phyloP scores from a whole-genome alignment of 2,329 filamentous ascomycete species.

The Chalaropsis ovoidea region DNA sequence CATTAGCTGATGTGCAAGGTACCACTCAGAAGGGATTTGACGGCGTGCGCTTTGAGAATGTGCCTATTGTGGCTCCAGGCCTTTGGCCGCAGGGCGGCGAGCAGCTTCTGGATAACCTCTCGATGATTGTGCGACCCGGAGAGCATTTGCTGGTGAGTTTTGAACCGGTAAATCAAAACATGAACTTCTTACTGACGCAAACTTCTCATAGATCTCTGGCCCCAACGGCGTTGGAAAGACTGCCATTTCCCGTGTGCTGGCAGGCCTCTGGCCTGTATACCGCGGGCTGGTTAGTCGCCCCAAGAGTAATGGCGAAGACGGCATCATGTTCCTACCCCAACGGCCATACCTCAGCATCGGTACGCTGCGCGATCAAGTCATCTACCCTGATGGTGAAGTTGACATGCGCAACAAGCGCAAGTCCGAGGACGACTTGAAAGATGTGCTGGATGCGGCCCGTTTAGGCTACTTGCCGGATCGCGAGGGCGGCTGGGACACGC shows the following conservation, averaged over 20 bases:
- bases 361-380: conserved; percentile 90
- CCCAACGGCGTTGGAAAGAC: conserved; percentile 92
- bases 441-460: conserved; percentile 69
- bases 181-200: not conserved
- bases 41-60: conserved; percentile 83
- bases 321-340: conserved; percentile 97
- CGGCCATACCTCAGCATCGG: conserved; percentile 85
- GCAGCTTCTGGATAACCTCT: conserved; percentile 77
- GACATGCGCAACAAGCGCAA: conserved; percentile 81
- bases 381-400: conserved; percentile 88
- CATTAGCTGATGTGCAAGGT: conserved; percentile 81
- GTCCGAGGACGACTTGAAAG: conserved; percentile 63
- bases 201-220: conserved; percentile 59
- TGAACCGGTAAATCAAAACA: not conserved
- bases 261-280: conserved; percentile 92
- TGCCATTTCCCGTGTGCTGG: conserved; percentile 75
- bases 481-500: conserved; percentile 91
- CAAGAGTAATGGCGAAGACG: conserved; percentile 68
- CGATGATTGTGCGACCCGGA: conserved; percentile 77
- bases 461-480: conserved; percentile 83
- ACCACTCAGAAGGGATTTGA: conserved; percentile 93
- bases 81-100: conserved; percentile 86
- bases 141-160: conserved; percentile 67
- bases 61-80: conserved; percentile 80
- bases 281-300: conserved; percentile 83